Base-by-base conservation (phyloP, 768 basidiomycete species). In the Trametes punicea region DNA sequence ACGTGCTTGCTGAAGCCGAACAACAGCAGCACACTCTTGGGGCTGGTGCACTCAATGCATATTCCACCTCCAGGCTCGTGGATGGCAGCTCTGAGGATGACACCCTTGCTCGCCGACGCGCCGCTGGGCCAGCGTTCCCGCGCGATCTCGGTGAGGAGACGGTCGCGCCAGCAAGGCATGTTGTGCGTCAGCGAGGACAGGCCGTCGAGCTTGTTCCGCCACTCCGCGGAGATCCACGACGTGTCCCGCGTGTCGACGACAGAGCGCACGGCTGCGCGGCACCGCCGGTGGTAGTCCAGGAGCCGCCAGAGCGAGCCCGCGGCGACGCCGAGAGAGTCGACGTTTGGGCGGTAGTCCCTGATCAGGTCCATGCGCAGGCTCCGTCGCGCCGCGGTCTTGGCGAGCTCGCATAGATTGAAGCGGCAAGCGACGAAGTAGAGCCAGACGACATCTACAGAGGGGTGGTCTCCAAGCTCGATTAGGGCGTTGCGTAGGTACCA, bases 361-460 rank as follows among this genome's bases (percentile, higher is more conserved):
- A 41, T n/a, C 30, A 52, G 18, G 7, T 57, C 46, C 11, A 10
- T 29, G 2, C 51, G 38, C 21, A 48, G 39, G 26, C 36, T 41
- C 6, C 39, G 45, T 23, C 11, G 21, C n/a, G 56, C 56, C 1
- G 51, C 50, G 6, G 31, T 16, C 10, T 30, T 16, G 18, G 56
- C 50, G 36, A 57, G 45, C 20, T 33, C 20, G 9, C 31, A 30
- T 39, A 52, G 26, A 6, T 18, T 20, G 11, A 57, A 27, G 4
- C 31, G 50, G 15, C 45, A 57, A 1, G 45, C 56, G n/a, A 45
- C 40, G 30, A 51, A 26, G 46, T 57, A 57, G 38, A 52, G 50
- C 33, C 27, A 18, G 6, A 46, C 16, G 16, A 23, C n/a, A n/a
- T 57, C 45, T 5, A 25, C 21, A 9, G 38, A 46, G 15, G 56